phyloP scores from a whole-genome alignment of 352 stramenopile species.

The Pythium graminicola region DNA sequence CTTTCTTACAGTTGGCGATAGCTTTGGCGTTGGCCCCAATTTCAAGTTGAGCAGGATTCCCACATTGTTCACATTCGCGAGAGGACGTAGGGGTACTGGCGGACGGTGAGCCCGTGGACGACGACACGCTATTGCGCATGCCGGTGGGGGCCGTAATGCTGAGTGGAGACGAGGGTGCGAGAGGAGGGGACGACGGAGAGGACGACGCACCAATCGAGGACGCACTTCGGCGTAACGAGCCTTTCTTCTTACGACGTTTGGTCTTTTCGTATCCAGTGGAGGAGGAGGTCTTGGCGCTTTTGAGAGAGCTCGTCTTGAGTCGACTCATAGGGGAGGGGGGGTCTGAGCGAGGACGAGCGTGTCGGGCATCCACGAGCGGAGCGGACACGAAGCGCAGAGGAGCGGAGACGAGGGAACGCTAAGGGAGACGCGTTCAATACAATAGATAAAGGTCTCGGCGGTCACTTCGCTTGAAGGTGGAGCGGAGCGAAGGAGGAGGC shows the following conservation, averaged over 20 bases:
- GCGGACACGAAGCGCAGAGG: background rate
- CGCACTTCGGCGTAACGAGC: slow-evolving; percentile 8
- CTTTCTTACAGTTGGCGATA: slow-evolving; percentile 45
- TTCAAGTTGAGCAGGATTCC: slow-evolving; percentile 30
- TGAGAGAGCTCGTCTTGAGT: slow-evolving; percentile 22
- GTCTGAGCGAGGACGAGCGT: background rate
- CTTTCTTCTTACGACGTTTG: slow-evolving; percentile 29
- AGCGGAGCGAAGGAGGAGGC: background rate
- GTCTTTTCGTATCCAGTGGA: slow-evolving; percentile 15
- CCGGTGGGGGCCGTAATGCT: slow-evolving; percentile 7
- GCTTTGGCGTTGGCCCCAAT: slow-evolving; percentile 32
- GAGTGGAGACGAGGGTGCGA: slow-evolving; percentile 21
- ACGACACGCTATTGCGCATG: slow-evolving; percentile 17
- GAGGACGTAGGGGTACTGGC: slow-evolving; percentile 27
- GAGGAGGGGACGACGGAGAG: slow-evolving; percentile 19
- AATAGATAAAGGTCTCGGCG: too few relatives aligned
- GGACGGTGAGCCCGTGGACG: slow-evolving; percentile 20
- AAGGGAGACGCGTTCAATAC: background rate
- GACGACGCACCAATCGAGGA: slow-evolving; percentile 11
- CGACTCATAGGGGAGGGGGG: slow-evolving; percentile 21
- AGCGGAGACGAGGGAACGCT: background rate
- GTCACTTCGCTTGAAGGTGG: background rate
- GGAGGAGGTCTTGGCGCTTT: slow-evolving; percentile 16
- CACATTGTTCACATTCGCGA: slow-evolving; percentile 51
- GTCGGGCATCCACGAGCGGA: slow-evolving; percentile 13